A percentile compares a stretch with the other conserved stretches of the same genome.
Conservation (phyloP, 2,329 filamentous ascomycete genomes). For the Magnaporthiopsis poae region DNA sequence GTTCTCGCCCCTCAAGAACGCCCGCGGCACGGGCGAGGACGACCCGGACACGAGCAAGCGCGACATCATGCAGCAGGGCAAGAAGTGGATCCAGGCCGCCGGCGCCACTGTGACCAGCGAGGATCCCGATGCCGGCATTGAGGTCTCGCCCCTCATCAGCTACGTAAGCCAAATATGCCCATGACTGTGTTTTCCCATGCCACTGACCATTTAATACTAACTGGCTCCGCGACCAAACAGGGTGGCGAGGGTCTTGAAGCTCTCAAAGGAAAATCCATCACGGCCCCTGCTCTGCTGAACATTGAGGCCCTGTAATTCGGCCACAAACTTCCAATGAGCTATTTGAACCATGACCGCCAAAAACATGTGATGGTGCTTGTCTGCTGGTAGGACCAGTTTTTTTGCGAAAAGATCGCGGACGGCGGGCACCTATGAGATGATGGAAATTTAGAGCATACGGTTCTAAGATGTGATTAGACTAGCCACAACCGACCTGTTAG, state of each 20-base stretch:
- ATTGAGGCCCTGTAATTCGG: not conserved
- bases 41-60: slow-evolving; percentile 85
- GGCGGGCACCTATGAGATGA: not conserved
- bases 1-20: slow-evolving; percentile 95
- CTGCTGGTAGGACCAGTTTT: not conserved
- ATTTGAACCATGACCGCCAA: not conserved
- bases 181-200: not conserved
- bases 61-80: slow-evolving; percentile 84
- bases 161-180: slow-evolving; percentile 58
- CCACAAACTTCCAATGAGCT: not conserved
- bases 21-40: slow-evolving; percentile 73
- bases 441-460: not conserved
- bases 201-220: slow-evolving; percentile 9
- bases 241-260: slow-evolving; percentile 54
- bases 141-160: slow-evolving; percentile 86
- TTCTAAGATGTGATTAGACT: no score
- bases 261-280: slow-evolving; percentile 42
- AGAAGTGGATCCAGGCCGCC: slow-evolving; percentile 71
- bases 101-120: slow-evolving; percentile 66
- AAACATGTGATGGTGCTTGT: not conserved
- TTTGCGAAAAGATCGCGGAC: not conserved
- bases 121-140: slow-evolving; percentile 56
- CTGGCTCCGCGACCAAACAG: slow-evolving; percentile 22
- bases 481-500: not conserved
- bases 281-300: slow-evolving; percentile 42